Evolutionary conservation across 2,329 filamentous ascomycete genomes (phyloP), one percentile per base, ranked within the genome.

Genomic region (Trichoderma sp.): DNA sequence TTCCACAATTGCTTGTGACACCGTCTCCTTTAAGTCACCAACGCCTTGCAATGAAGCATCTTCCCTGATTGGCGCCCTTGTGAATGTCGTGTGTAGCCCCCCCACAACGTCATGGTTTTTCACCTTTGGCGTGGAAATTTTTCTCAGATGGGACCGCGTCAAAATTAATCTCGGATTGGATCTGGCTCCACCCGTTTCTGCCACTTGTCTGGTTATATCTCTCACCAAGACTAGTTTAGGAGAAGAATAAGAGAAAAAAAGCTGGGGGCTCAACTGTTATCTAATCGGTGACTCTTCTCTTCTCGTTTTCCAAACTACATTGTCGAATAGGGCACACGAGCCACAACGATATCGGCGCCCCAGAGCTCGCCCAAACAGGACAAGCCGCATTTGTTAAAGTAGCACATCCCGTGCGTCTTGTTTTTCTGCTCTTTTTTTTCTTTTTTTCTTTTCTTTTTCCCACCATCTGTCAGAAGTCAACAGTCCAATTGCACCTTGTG

Each of bases 241-340:
- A 60, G 28, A 69, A 34, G 24, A 1, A n/a, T n/a, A n/a, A 14
- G 8, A 39, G 26, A 24, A 56, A 24, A 60, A 62, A 51, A 34
- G 56, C 36, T 57, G 58, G 51, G 64, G 43, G 28, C 18, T 26
- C 56, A 43, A 57, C 57, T 28, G 43, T 69, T 72, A 72, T 72
- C 70, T 72, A 65, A 72, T 72, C 70, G 43, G 70, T 72, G 70
- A 72, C 70, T 72, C 70, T 43, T 43, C 39, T 43, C 39, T 43
- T 43, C 15, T 43, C 39, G 36, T 43, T 43, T 43, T 43, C 36
- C 36, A 43, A 62, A 56, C 36, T 47, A 14, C 21, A 47, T 53
- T 53, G 21, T 53, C 47, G 24, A 70, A 70, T 51, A 70, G 66
- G 66, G 66, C 66, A 47, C 66, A 47, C 26, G 66, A 43, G 56